Conservation (phyloP, 208 protist genomes). For the Crithidia sp. region DNA sequence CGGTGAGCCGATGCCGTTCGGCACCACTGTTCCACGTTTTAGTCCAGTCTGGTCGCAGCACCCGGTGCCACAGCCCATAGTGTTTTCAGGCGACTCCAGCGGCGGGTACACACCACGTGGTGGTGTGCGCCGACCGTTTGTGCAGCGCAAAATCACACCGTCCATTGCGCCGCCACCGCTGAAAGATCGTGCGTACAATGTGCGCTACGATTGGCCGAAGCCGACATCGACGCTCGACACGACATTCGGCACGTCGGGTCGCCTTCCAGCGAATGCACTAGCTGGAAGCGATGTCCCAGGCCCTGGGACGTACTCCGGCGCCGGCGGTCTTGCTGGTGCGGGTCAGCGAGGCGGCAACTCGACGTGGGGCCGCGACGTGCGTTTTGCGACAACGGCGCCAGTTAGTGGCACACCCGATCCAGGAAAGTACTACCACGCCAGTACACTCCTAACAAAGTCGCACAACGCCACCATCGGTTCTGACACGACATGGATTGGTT, state of each 20-base stretch:
- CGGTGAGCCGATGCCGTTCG: conserved; percentile 64
- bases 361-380: conserved; percentile 69
- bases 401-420: conserved; percentile 38
- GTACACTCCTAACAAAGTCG: conserved; percentile 81
- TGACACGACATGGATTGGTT: conserved; percentile 55
- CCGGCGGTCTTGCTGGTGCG: conserved; percentile 8
- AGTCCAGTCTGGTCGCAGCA: conserved; percentile 28
- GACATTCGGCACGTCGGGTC: conserved; percentile 56
- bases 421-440: conserved; percentile 69
- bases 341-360: conserved; percentile 30
- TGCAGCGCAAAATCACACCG: conserved; percentile 35
- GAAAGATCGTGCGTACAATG: conserved; percentile 52
- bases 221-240: conserved; percentile 47
- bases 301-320: conserved; percentile 60
- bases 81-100: conserved; percentile 24
- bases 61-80: conserved; percentile 18
- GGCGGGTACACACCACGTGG: conserved; percentile 4
- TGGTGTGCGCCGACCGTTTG: conserved; percentile 33
- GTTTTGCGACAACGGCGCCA: conserved; percentile 42
- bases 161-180: conserved; percentile 26
- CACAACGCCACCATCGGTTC: conserved; percentile 82
- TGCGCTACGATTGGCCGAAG: conserved; percentile 77
- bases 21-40: conserved; percentile 68
- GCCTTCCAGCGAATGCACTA: conserved; percentile 17
- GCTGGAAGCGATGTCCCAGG: conserved; percentile 27